These are phyloP conservation scores for Penicillium sp. DNA, from an alignment of 2,329 filamentous ascomycete species.

Conservation along the genomic window DNA sequence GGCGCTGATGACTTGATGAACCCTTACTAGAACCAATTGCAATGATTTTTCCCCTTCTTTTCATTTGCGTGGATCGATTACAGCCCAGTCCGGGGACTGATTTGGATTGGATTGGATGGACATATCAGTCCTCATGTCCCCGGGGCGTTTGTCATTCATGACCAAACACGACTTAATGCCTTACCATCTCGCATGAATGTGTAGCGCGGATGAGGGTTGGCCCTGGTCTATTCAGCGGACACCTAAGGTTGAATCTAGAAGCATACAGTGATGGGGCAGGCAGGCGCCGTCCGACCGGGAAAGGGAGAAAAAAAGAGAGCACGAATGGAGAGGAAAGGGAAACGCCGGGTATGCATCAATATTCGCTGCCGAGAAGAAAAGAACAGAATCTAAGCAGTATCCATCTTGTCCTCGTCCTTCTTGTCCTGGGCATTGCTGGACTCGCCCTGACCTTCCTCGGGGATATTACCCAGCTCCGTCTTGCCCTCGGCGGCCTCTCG, in stretches of 20 bases:
- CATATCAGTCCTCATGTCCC: too few relatives aligned
- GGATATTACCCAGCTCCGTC: conserved; percentile 71
- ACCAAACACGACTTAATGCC: too few relatives aligned
- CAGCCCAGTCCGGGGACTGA: too few relatives aligned
- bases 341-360: conserved; percentile 38
- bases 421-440: conserved; percentile 53
- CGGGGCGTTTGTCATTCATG: too few relatives aligned
- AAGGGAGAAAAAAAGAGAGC: too few relatives aligned
- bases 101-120: too few relatives aligned
- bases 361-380: conserved; percentile 21
- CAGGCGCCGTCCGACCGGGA: too few relatives aligned
- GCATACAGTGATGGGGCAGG: conserved; percentile 11
- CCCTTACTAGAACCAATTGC: too few relatives aligned
- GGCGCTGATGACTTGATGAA: too few relatives aligned
- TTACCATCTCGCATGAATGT: background rate
- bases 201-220: conserved; percentile 1
- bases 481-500: conserved; percentile 68
- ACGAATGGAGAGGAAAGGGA: conserved; percentile 4
- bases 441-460: conserved; percentile 67
- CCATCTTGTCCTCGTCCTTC: conserved; percentile 74
- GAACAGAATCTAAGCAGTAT: conserved; percentile 61
- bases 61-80: too few relatives aligned
- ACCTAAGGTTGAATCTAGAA: conserved; percentile 3
- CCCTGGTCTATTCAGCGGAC: conserved; percentile 17
- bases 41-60: too few relatives aligned